Conservation (phyloP, 139 green algal genomes). For the Picochlorum sp. region DNA sequence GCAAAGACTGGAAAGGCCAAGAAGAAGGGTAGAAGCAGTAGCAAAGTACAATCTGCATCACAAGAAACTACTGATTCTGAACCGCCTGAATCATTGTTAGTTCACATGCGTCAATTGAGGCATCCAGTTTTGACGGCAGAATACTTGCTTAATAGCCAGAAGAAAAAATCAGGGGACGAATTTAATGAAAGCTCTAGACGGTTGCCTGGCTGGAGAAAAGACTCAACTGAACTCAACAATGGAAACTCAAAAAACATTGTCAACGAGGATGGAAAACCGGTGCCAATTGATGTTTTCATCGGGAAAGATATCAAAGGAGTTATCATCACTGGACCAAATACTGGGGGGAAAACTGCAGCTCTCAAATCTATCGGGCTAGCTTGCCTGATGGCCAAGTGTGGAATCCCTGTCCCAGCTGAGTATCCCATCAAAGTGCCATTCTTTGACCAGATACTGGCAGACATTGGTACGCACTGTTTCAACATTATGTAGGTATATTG, state of each 20-base stretch:
- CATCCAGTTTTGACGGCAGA: constrained; percentile 66
- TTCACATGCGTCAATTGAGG: constrained; percentile 32
- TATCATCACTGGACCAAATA: constrained; percentile 39
- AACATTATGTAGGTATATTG: constrained; percentile 56
- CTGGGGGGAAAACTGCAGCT: constrained; percentile 82
- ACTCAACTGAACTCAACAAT: not conserved
- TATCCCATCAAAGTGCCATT: constrained; percentile 49
- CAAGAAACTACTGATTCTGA: not conserved
- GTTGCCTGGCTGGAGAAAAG: constrained; percentile 3
- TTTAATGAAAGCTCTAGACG: not conserved
- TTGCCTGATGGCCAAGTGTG: constrained; percentile 62
- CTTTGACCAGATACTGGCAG: constrained; percentile 70
- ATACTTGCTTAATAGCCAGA: constrained; percentile 35
- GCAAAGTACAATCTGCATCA: too few relatives aligned
- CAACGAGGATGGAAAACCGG: not conserved
- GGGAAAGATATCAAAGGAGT: constrained; percentile 24
- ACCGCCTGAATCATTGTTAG: not conserved
- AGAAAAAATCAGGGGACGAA: not conserved
- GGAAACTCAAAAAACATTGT: not conserved
- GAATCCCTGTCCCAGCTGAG: constrained; percentile 65
- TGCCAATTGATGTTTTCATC: constrained; percentile 52
- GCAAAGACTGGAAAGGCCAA: constrained; percentile 12
- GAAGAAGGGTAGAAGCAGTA: constrained; percentile 8
- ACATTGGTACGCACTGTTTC: too few relatives aligned
- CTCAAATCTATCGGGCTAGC: constrained; percentile 82